phyloP scores from a whole-genome alignment of 2,329 filamentous ascomycete species.

The Aschersonia sp. region DNA sequence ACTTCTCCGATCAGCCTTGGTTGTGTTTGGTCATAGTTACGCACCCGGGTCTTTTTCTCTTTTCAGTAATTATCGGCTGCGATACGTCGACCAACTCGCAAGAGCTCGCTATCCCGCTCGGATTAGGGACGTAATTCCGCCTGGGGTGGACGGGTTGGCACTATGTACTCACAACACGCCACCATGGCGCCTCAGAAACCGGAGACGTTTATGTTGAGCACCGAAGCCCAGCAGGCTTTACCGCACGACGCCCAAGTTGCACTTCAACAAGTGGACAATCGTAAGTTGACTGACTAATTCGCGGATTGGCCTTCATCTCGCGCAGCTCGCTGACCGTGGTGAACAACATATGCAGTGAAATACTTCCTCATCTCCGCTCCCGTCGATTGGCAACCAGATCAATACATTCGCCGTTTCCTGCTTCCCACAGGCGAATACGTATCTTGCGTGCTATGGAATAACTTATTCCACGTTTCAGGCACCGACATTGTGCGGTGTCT shows the following conservation, averaged over 20 bases:
- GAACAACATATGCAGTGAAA: slow-evolving; percentile 52
- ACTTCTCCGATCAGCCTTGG: too few species aligned
- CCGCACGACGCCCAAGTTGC: slow-evolving; percentile 95
- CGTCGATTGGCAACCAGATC: slow-evolving; percentile 92
- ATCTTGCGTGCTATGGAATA: slow-evolving; percentile 97
- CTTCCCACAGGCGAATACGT: slow-evolving; percentile 97
- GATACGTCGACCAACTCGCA: too few species aligned
- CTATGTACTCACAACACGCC: slow-evolving; percentile 72
- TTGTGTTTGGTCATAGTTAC: background rate
- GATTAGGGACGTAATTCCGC: too few species aligned
- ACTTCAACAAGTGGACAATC: slow-evolving; percentile 93
- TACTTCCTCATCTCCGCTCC: slow-evolving; percentile 98
- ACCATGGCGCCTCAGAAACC: slow-evolving; percentile 91
- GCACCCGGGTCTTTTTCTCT: background rate
- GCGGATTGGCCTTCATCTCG: background rate
- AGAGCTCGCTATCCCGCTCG: too few species aligned
- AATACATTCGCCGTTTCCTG: slow-evolving; percentile 91
- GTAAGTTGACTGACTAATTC: slow-evolving; percentile 36
- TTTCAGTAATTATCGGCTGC: background rate
- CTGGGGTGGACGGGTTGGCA: slow-evolving; percentile 12
- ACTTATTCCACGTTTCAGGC: slow-evolving; percentile 97
- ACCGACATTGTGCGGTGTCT: slow-evolving; percentile 98
- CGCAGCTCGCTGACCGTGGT: background rate
- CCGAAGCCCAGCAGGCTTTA: slow-evolving; percentile 89
- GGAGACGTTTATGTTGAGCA: slow-evolving; percentile 97